phyloP scores from a whole-genome alignment of 345 rosid genomes.

The Syzygium oleosum region DNA sequence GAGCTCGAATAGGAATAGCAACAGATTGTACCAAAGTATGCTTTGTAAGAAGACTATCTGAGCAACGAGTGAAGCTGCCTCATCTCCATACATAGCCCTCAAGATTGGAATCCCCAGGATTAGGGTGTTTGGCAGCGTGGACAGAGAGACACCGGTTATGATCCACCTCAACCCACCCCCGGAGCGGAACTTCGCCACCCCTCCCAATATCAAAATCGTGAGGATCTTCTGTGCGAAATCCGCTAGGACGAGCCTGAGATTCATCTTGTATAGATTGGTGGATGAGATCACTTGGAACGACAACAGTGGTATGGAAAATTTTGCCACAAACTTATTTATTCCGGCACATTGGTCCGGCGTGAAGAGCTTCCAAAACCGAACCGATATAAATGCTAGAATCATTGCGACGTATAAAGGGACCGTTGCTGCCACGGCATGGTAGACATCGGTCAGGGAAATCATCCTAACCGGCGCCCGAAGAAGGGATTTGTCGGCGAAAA shows the following conservation, averaged over 20 bases:
- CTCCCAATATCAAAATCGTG: conserved; percentile 28
- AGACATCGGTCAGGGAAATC: conserved; percentile 57
- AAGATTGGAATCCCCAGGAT: conserved; percentile 76
- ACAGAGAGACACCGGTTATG: conserved; percentile 63
- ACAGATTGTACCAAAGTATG: conserved; percentile 70
- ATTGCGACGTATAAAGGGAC: conserved; percentile 76
- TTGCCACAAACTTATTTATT: conserved; percentile 84
- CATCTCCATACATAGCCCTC: conserved; percentile 62
- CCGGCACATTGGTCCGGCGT: conserved; percentile 84
- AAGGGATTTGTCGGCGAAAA: background rate
- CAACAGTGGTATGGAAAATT: conserved; percentile 70
- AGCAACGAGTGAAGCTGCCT: conserved; percentile 42
- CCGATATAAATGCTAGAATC: conserved; percentile 61
- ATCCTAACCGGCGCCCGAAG: conserved; percentile 7
- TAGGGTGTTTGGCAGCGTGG: conserved; percentile 78
- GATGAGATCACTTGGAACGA: conserved; percentile 66
- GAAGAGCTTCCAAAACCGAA: conserved; percentile 61
- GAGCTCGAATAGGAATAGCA: conserved; percentile 73
- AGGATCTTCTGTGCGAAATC: conserved; percentile 66
- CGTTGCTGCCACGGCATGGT: conserved; percentile 71
- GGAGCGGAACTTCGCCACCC: conserved; percentile 33
- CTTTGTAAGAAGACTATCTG: conserved; percentile 81
- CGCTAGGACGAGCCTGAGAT: conserved; percentile 43
- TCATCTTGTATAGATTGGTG: conserved; percentile 75
- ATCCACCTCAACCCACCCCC: conserved; percentile 46